These are phyloP conservation scores for Magnusiomyces paraingens DNA, from an alignment of 1,139 yeast genomes.

Conservation along the genomic window DNA sequence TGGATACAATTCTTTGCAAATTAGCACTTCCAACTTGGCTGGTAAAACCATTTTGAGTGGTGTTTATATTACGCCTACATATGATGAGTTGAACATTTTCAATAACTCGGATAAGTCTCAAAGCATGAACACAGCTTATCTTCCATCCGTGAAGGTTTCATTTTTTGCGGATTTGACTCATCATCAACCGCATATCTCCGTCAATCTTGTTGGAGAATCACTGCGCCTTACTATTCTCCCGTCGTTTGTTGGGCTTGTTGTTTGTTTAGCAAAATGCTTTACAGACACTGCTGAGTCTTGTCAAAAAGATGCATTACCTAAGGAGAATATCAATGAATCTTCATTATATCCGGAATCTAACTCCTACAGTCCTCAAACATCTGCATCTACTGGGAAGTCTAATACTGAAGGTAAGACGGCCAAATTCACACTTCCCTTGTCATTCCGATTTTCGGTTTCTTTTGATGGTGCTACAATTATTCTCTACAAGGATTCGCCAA, in stretches of 20 bases:
- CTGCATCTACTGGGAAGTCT: not conserved
- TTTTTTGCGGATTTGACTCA: constrained; percentile 13
- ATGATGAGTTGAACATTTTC: constrained; percentile 18
- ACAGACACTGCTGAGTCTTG: constrained; percentile 11
- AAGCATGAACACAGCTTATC: constrained; percentile 27
- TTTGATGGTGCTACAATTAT: constrained; percentile 28
- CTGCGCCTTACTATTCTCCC: constrained; percentile 30
- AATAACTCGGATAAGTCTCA: constrained; percentile 16
- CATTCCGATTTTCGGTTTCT: constrained; percentile 21
- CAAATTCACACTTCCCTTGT: constrained; percentile 21
- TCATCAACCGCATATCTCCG: constrained; percentile 18
- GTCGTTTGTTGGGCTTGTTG: constrained; percentile 26
- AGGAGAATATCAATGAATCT: not conserved
- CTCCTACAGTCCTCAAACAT: not conserved
- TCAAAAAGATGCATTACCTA: not conserved
- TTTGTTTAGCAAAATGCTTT: constrained; percentile 13
- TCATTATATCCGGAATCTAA: not conserved
- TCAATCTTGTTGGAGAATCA: constrained; percentile 30
- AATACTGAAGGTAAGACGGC: not conserved
- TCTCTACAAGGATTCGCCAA: constrained; percentile 20
- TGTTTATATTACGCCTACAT: constrained; percentile 30
- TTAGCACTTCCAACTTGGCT: constrained; percentile 19
- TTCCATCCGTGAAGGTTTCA: constrained; percentile 28
- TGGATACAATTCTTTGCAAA: constrained; percentile 52
- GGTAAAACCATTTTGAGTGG: constrained; percentile 35